These are phyloP conservation scores for Trichocomaceae sp. DNA, from an alignment of 2,329 filamentous ascomycete species.

Conservation along the genomic window DNA sequence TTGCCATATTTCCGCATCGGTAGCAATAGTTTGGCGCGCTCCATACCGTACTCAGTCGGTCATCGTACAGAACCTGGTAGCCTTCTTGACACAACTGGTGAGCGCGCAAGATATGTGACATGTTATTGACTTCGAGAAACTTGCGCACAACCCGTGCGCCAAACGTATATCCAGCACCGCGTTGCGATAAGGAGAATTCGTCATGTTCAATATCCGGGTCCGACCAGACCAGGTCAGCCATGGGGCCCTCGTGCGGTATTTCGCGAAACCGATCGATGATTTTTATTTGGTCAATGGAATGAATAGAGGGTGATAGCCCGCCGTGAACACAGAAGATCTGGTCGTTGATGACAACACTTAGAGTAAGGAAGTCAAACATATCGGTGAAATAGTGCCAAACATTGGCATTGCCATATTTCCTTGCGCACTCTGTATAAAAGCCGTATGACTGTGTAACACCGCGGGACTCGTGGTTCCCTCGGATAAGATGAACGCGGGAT, in stretches of 20 bases:
- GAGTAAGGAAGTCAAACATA: conserved; percentile 97
- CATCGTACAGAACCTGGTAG: conserved; percentile 93
- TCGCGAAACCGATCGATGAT: conserved; percentile 98
- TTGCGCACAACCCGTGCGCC: conserved; percentile 97
- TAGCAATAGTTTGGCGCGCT: conserved; percentile 96
- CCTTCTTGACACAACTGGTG: conserved; percentile 98
- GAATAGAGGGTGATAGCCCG: conserved; percentile 81
- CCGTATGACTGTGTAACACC: conserved; percentile 98
- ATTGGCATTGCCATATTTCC: conserved; percentile 97
- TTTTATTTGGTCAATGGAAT: conserved; percentile 98
- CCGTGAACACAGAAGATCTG: conserved; percentile 99
- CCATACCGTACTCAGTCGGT: conserved; percentile 92
- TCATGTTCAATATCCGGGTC: conserved; percentile 96
- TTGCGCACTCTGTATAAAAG: conserved; percentile 96
- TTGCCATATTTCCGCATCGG: conserved; percentile 93
- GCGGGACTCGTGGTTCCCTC: conserved; percentile 95
- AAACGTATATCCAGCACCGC: conserved; percentile 95
- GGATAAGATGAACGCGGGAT: conserved; percentile 88
- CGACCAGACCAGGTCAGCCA: conserved; percentile 99
- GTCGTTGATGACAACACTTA: conserved; percentile 96
- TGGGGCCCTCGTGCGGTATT: conserved; percentile 96
- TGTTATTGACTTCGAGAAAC: conserved; percentile 92
- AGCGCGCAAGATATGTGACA: conserved; percentile 96
- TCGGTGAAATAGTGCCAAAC: conserved; percentile 99
- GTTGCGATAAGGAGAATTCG: conserved; percentile 88